Percentiles rank a stretch among this genome's conserved stretches.
phyloP scores from a whole-genome alignment of 306 rosid species.

The Quercus aquifolioides region DNA sequence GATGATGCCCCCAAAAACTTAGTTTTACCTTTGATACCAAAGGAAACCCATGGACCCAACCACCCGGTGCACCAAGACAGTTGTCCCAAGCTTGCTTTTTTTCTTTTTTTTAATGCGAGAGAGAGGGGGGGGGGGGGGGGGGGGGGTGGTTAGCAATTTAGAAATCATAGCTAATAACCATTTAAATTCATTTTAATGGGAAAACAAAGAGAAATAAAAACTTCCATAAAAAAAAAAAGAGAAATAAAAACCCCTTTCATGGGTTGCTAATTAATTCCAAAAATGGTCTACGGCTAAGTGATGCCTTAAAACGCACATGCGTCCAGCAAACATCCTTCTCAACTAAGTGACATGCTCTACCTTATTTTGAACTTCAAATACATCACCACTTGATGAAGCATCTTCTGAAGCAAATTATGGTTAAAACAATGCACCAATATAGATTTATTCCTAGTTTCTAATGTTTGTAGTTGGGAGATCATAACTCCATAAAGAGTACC shows the following conservation, averaged over 20 bases:
- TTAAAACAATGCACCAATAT: background rate
- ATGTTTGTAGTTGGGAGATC: background rate
- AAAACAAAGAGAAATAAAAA: background rate
- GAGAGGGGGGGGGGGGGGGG: too few relatives aligned
- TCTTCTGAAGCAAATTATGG: background rate
- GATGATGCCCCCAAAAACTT: background rate
- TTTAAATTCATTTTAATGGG: background rate
- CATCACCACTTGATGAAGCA: background rate
- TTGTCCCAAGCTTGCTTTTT: too few relatives aligned
- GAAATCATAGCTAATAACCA: background rate
- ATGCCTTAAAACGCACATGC: background rate
- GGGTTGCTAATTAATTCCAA: background rate
- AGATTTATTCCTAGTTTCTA: background rate
- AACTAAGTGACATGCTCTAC: background rate
- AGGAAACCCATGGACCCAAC: background rate
- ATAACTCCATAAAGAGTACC: constrained; percentile 28
- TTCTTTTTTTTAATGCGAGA: too few relatives aligned
- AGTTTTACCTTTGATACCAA: background rate
- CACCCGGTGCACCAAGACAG: background rate
- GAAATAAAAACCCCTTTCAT: background rate
- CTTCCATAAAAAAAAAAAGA: too few relatives aligned
- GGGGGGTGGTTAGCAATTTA: background rate
- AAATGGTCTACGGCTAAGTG: background rate
- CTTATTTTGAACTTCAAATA: background rate
- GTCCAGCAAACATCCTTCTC: background rate